A percentile compares a stretch with the other conserved stretches of the same genome.
Evolutionary conservation across 495 filamentous ascomycete genomes (phyloP).

Genomic region (Zalerion maritima): DNA sequence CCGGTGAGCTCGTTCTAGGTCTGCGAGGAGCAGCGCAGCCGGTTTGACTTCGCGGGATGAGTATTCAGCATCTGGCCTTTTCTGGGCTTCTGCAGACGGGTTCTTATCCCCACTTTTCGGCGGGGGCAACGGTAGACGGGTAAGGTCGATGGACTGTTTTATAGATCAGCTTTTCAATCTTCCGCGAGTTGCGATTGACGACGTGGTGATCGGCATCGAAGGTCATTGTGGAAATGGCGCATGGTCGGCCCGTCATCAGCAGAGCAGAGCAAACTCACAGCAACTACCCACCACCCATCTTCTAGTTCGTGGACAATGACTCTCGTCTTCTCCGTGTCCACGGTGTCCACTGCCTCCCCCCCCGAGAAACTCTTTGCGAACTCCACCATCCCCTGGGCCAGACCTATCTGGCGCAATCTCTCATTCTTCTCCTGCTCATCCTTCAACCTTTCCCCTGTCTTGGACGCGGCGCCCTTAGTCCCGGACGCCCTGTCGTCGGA

Average conservation of each 20-base stretch:
- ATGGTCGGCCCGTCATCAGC: too few relatives aligned
- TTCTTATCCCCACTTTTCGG: constrained; percentile 19
- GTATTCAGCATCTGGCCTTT: constrained; percentile 42
- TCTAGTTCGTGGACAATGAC: constrained; percentile 72
- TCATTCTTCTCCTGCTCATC: constrained; percentile 57
- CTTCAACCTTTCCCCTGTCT: constrained; percentile 23
- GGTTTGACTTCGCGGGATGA: constrained; percentile 80
- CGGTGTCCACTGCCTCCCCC: constrained; percentile 58
- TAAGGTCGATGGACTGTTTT: constrained; percentile 57
- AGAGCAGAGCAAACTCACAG: constrained; percentile 35
- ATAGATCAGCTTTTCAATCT: background rate
- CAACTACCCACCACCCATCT: constrained; percentile 84
- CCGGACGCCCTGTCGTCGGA: constrained; percentile 10
- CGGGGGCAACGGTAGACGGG: constrained; percentile 36
- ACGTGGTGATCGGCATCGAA: background rate
- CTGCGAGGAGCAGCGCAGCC: constrained; percentile 59
- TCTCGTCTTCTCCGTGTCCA: constrained; percentile 80
- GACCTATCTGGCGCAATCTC: constrained; percentile 78
- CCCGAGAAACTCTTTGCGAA: constrained; percentile 81
- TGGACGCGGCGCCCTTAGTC: constrained; percentile 7
- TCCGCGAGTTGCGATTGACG: background rate
- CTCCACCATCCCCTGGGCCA: constrained; percentile 93
- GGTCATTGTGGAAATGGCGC: too few relatives aligned
- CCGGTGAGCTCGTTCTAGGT: constrained; percentile 68
- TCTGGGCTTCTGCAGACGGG: constrained; percentile 6